phyloP scores from a whole-genome alignment of 768 basidiomycete species.

The Clathrus columnatus region DNA sequence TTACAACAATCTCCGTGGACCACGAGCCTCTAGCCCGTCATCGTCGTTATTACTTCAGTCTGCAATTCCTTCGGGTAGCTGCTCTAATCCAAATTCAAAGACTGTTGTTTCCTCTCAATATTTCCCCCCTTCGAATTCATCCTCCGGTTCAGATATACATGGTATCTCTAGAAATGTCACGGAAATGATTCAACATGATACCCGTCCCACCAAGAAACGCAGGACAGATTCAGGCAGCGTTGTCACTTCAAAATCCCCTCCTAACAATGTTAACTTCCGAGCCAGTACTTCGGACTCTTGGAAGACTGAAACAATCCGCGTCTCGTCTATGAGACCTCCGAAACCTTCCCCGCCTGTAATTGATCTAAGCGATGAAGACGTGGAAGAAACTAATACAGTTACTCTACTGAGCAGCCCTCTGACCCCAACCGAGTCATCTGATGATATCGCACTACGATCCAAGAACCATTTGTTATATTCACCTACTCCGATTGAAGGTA shows the following conservation, averaged over 20 bases:
- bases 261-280: too few relatives aligned
- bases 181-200: background rate
- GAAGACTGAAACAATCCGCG: too few relatives aligned
- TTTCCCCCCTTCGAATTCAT: background rate
- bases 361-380: slow-evolving; percentile 4
- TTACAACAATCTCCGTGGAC: too few relatives aligned
- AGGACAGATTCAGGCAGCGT: background rate
- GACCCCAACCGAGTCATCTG: background rate
- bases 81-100: background rate
- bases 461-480: background rate
- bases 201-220: background rate
- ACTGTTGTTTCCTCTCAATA: background rate
- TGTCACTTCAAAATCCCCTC: background rate
- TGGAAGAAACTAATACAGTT: background rate
- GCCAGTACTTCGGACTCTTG: too few relatives aligned
- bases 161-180: background rate
- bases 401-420: background rate
- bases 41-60: too few relatives aligned
- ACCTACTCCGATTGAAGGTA: background rate
- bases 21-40: too few relatives aligned
- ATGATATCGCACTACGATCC: background rate
- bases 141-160: background rate
- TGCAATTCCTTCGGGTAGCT: too few relatives aligned
- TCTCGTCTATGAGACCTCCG: background rate
- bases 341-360: background rate